Evolutionary conservation across 1,284 basidiomycete genomes (phyloP).

Genomic region (Polyporus tsugae): DNA sequence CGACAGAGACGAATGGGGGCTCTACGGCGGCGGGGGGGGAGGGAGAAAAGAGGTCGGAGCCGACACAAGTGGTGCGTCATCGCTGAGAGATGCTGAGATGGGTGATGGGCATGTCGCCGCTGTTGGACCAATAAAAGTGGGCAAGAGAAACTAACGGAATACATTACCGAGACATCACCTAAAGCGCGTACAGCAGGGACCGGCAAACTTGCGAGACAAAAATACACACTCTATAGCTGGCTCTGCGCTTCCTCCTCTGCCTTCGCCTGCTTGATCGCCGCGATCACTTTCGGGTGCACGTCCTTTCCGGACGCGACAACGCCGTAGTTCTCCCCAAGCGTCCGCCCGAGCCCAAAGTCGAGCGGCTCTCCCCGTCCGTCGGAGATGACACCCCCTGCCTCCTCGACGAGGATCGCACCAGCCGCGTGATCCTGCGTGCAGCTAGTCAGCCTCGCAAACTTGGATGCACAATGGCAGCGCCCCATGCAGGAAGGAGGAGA

Average conservation of each 20-base stretch:
- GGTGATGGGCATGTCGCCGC: not conserved
- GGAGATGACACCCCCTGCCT: constrained; percentile 89
- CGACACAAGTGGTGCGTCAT: no score
- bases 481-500: constrained; percentile 55
- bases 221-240: not conserved
- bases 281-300: constrained; percentile 74
- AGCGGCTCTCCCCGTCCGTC: constrained; percentile 85
- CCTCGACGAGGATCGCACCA: constrained; percentile 86
- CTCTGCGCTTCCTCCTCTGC: constrained; percentile 47
- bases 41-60: no score
- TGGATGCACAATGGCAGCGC: no score
- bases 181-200: not conserved
- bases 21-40: no score
- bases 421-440: constrained; percentile 98
- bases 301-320: constrained; percentile 82
- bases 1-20: no score
- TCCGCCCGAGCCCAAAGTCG: constrained; percentile 89
- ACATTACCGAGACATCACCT: not conserved
- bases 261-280: constrained; percentile 77
- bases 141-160: not conserved
- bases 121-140: no score
- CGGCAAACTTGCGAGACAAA: not conserved
- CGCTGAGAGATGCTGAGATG: no score
- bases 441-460: no score
- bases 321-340: constrained; percentile 88